Conservation (phyloP, 2,329 filamentous ascomycete genomes). For the Arachnomyces sp. region DNA sequence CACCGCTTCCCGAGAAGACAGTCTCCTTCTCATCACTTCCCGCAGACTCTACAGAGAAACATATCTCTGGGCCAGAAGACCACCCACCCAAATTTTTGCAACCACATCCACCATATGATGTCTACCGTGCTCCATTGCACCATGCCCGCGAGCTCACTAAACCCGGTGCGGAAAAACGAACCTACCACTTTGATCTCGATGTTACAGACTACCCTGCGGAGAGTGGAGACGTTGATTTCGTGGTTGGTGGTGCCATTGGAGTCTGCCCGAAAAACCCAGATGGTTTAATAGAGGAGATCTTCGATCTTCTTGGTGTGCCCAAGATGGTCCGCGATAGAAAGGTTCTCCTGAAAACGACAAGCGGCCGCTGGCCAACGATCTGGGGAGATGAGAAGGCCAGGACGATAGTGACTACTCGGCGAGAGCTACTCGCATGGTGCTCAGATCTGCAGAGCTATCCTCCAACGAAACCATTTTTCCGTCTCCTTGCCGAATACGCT, state of each 20-base stretch:
- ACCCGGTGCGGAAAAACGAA: constrained; percentile 86
- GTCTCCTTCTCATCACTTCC: constrained; percentile 51
- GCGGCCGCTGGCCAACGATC: constrained; percentile 90
- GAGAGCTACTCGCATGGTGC: constrained; percentile 93
- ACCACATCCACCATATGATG: constrained; percentile 85
- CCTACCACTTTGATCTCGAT: constrained; percentile 94
- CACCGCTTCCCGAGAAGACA: constrained; percentile 65
- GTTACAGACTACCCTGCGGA: constrained; percentile 89
- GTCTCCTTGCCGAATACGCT: constrained; percentile 77
- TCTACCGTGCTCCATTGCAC: constrained; percentile 82
- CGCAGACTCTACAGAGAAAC: constrained; percentile 24
- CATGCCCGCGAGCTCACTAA: constrained; percentile 79
- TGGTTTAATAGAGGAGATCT: constrained; percentile 68
- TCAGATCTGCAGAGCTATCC: constrained; percentile 87
- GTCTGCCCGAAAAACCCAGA: constrained; percentile 81
- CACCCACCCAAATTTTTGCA: constrained; percentile 86
- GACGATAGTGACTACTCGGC: constrained; percentile 78
- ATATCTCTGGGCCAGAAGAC: constrained; percentile 28
- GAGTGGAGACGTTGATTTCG: constrained; percentile 75
- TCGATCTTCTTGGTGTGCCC: constrained; percentile 74
- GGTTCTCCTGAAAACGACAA: constrained; percentile 66
- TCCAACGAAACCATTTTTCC: constrained; percentile 78
- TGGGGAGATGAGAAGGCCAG: constrained; percentile 87
- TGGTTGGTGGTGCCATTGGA: constrained; percentile 91
- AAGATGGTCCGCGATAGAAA: constrained; percentile 76